Percentiles rank a stretch among this genome's conserved stretches.
These are phyloP conservation scores for Hyaloscypha hepaticicola DNA, from an alignment of 495 filamentous ascomycete species.

Conservation along the genomic window DNA sequence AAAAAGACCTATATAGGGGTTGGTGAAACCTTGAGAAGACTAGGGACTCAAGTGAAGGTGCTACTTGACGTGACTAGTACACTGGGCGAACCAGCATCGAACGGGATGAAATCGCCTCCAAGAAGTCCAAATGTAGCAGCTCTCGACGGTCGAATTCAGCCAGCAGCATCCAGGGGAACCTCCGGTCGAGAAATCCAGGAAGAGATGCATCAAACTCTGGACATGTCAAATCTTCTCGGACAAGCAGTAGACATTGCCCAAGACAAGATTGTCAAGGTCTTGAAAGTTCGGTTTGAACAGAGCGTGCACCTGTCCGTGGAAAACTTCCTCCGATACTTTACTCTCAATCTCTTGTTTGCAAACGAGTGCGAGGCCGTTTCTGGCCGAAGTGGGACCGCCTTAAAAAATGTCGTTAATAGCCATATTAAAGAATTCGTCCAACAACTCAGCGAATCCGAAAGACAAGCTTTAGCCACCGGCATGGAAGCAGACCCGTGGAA, in stretches of 20 bases:
- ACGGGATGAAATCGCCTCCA: conserved; percentile 43
- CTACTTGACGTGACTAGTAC: conserved; percentile 92
- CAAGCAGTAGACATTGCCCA: conserved; percentile 92
- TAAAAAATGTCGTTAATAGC: conserved; percentile 86
- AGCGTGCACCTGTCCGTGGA: conserved; percentile 69
- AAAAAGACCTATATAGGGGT: conserved; percentile 80
- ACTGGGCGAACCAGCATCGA: conserved; percentile 37
- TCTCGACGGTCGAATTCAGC: conserved; percentile 23
- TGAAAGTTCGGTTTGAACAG: conserved; percentile 89
- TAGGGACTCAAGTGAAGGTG: conserved; percentile 90
- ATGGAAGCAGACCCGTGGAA: conserved; percentile 94
- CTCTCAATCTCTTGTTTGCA: conserved; percentile 87
- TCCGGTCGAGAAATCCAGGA: conserved; percentile 56
- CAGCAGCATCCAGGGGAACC: background rate
- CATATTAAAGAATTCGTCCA: conserved; percentile 91
- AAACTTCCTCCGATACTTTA: conserved; percentile 88
- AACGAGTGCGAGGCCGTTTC: conserved; percentile 97
- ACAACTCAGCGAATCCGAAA: conserved; percentile 70
- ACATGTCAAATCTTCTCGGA: conserved; percentile 91
- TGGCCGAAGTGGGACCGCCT: conserved; percentile 75
- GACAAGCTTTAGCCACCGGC: conserved; percentile 72
- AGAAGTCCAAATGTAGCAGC: conserved; percentile 35
- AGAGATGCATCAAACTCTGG: conserved; percentile 79
- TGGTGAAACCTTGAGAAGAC: conserved; percentile 78
- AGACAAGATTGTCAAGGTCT: conserved; percentile 84